Conservation (phyloP, 441 rosid species). For the Gossypium davidsonii region DNA sequence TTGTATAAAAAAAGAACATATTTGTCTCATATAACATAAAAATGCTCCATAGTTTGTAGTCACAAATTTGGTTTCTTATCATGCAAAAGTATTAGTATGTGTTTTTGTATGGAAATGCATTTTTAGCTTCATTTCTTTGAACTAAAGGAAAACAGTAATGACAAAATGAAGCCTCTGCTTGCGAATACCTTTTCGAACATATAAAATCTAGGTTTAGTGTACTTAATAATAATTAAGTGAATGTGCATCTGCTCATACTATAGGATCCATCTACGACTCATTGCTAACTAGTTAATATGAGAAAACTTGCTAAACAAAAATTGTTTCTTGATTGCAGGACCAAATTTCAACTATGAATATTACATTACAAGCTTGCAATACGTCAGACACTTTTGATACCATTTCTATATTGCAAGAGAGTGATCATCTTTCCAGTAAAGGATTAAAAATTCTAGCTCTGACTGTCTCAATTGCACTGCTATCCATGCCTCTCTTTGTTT, state of each 20-base stretch:
- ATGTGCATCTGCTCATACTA: not conserved
- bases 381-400: constrained; percentile 23
- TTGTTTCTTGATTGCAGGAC: constrained; percentile 33
- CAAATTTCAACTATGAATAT: constrained; percentile 31
- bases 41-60: not conserved
- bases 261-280: not conserved
- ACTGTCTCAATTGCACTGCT: constrained; percentile 36
- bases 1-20: not conserved
- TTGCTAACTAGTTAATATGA: not conserved
- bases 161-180: not conserved
- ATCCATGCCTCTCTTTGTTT: constrained; percentile 37
- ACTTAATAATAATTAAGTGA: not conserved
- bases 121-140: not conserved
- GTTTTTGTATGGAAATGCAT: not conserved
- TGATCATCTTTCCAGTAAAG: constrained; percentile 21
- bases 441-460: constrained; percentile 45
- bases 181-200: not conserved
- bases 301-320: constrained; percentile 7
- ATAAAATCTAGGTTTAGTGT: not conserved
- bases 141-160: not conserved
- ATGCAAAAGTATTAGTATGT: not conserved
- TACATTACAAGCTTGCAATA: constrained; percentile 39
- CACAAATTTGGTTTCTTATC: not conserved
- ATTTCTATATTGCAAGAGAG: constrained; percentile 18
- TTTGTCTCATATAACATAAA: not conserved